These are phyloP conservation scores for Leishmania tarentolae DNA, from an alignment of 208 protist species.

Conservation along the genomic window DNA sequence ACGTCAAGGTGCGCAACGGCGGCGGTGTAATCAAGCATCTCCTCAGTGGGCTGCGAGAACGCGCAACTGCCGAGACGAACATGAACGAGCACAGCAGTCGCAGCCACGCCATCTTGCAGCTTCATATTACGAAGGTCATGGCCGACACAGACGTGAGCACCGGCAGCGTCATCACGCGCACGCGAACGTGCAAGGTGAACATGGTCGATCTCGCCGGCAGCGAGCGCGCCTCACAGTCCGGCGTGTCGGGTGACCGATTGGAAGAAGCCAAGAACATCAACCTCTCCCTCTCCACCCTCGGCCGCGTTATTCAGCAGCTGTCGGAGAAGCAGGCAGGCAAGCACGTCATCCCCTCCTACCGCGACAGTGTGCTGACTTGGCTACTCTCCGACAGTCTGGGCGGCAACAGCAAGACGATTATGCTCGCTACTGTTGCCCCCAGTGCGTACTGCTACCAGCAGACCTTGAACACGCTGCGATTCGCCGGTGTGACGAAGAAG, in stretches of 20 bases:
- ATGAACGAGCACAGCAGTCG: constrained; percentile 96
- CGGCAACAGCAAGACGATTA: constrained; percentile 90
- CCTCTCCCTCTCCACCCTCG: constrained; percentile 93
- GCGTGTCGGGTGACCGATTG: constrained; percentile 90
- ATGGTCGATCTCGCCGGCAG: constrained; percentile 98
- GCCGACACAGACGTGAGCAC: constrained; percentile 33
- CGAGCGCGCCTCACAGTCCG: constrained; percentile 93
- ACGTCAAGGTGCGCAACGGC: constrained; percentile 62
- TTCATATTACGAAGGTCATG: constrained; percentile 84
- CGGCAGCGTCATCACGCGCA: constrained; percentile 64
- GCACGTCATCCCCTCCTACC: constrained; percentile 78
- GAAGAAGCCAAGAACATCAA: constrained; percentile 97
- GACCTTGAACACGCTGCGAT: constrained; percentile 87
- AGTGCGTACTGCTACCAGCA: constrained; percentile 84
- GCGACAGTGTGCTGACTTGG: constrained; percentile 89
- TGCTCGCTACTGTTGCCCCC: constrained; percentile 87
- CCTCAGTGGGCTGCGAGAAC: constrained; percentile 60
- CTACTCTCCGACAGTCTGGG: constrained; percentile 85
- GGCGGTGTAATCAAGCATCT: constrained; percentile 55
- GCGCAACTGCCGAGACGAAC: constrained; percentile 87
- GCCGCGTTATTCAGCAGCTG: constrained; percentile 89
- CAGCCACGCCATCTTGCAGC: constrained; percentile 96
- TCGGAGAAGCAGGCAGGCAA: constrained; percentile 73
- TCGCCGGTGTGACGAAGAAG: constrained; percentile 84
- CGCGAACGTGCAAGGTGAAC: constrained; percentile 81